These are phyloP conservation scores for Hordeum pubiflorum DNA, from an alignment of 202 grass and related monocot genomes.

Conservation along the genomic window DNA sequence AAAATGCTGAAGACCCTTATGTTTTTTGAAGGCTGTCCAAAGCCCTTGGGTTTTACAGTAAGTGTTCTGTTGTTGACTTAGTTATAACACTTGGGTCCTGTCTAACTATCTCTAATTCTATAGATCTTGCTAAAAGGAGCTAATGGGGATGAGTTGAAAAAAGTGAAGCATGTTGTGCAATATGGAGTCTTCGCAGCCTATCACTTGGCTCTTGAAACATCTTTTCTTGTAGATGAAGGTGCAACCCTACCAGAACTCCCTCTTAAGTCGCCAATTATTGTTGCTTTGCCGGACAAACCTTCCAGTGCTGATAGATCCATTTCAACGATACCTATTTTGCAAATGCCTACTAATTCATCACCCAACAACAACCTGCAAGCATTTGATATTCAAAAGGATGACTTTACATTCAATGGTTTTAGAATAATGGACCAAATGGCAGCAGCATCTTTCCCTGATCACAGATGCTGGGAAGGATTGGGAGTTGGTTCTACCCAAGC, in stretches of 20 bases:
- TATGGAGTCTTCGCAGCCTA: conserved; percentile 99
- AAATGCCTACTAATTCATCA: conserved; percentile 35
- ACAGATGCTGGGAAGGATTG: conserved; percentile 17
- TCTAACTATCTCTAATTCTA: conserved; percentile 34
- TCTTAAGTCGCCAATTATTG: conserved; percentile 76
- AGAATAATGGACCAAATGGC: conserved; percentile 22
- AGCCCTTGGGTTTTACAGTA: conserved; percentile 94
- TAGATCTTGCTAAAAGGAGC: conserved; percentile 92
- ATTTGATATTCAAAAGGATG: conserved; percentile 28
- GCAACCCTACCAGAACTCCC: conserved; percentile 93
- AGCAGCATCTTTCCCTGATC: conserved; percentile 30
- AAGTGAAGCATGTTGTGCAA: conserved; percentile 93
- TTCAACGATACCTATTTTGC: conserved; percentile 56
- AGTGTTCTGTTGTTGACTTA: conserved; percentile 39
- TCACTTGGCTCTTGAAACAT: conserved; percentile 97
- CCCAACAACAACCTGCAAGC: conserved; percentile 37
- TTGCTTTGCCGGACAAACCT: conserved; percentile 85
- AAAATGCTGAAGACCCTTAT: conserved; percentile 87
- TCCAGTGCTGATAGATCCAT: conserved; percentile 80
- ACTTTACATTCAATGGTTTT: conserved; percentile 19
- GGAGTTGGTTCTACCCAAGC: conserved; percentile 27
- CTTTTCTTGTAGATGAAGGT: conserved; percentile 97
- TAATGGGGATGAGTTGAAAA: conserved; percentile 79
- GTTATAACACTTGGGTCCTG: neutral
- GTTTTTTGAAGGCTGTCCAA: conserved; percentile 95